These are phyloP conservation scores for Grigorovia humatica DNA, from an alignment of 805 yeast genomes.

Conservation along the genomic window DNA sequence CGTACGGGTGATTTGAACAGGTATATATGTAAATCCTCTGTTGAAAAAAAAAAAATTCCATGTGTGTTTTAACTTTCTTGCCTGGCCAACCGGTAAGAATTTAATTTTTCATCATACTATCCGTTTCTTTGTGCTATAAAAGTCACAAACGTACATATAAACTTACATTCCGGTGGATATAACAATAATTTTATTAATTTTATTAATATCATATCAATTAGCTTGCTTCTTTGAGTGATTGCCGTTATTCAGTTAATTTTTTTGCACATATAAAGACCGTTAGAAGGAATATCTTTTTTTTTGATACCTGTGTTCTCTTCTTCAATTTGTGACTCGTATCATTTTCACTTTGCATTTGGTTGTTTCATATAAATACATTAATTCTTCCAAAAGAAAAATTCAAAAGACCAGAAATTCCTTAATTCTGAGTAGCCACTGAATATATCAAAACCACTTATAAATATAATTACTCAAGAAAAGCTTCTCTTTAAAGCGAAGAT, in stretches of 20 bases:
- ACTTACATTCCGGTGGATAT: neutral
- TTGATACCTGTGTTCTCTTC: neutral
- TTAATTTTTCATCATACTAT: neutral
- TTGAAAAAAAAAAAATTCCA: neutral
- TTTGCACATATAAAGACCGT: neutral
- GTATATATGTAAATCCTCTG: neutral
- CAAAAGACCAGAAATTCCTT: neutral
- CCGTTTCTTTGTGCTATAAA: neutral
- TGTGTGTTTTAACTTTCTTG: neutral
- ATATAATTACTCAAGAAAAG: too few species aligned
- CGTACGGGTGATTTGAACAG: too few species aligned
- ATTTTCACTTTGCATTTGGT: neutral
- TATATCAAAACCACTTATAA: neutral
- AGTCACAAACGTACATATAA: neutral
- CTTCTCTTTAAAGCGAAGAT: too few species aligned
- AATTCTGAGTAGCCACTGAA: neutral
- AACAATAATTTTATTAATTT: too few species aligned
- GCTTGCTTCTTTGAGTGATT: neutral
- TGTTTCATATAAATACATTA: neutral
- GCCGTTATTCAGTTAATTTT: neutral
- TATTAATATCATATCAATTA: neutral
- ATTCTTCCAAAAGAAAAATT: neutral
- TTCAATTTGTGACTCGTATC: neutral
- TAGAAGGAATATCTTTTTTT: neutral
- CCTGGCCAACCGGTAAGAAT: neutral